Evolutionary conservation across 2,329 filamentous ascomycete genomes (phyloP), one percentile per base, ranked within the genome.

Genomic region (Leptographium flavum): DNA sequence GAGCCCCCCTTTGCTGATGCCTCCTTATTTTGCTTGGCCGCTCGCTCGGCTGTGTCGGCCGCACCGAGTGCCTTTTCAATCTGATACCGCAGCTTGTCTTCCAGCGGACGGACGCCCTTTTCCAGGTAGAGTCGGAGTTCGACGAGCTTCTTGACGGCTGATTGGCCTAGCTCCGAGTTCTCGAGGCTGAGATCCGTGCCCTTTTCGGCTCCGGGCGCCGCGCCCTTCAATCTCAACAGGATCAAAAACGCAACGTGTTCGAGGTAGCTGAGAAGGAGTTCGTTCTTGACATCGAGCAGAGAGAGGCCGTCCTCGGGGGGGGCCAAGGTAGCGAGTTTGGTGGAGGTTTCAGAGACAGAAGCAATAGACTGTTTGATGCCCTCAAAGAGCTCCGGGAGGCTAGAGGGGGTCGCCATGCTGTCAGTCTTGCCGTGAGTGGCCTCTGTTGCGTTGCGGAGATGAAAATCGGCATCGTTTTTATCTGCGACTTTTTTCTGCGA

Each of bases 231-330:
- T 57, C 93, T 90, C 32, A 93, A 64, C 2, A 94, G 68, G 38
- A 94, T 82, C 35, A 94, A 68, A 54, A 94, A 94, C 38, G 92
- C 85, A 4, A 96, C 76, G 56, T 94, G 93, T 57, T 98, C 90
- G 0, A 98, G 71, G 63, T 98, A 98, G 4, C 90, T 90, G 33
- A 98, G 79, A 17, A 98, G 79, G n/a, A 98, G 73, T 60, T 98
- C 92, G 64, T 93, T 96, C 67, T 98, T 98, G 52, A 86, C 79
- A 59, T 96, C 87, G 56, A 98, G 80, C 1, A 98, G 77, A 0
- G 92, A 95, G 47, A 98, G 92, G 58, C 92, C 90, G 56, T 94
- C 79, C 52, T 81, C 72, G 1, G 84, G 81, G n/a, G 84, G 76
- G 41, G 82, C 67, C 48, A 93, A 74, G 14, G 69, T 61, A n/a